Conservation (phyloP, 306 rosid species). For the Acacia melanoxylon region DNA sequence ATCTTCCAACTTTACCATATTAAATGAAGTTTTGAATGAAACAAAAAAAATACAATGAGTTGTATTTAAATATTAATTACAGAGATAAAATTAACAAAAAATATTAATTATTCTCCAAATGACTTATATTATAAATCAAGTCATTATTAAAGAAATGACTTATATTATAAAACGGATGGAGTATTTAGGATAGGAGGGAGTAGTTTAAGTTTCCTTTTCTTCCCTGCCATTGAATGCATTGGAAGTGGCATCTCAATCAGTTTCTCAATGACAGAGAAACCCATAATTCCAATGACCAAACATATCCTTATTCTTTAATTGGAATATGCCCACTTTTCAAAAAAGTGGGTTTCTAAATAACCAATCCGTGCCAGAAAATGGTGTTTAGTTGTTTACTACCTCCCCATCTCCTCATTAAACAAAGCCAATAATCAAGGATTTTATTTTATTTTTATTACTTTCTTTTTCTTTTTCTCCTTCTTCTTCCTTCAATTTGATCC, state of each 20-base stretch:
- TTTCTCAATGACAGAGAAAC: constrained; percentile 41
- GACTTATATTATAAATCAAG: too few relatives aligned
- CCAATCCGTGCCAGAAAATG: constrained; percentile 37
- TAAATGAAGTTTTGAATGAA: too few relatives aligned
- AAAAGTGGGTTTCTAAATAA: constrained; percentile 24
- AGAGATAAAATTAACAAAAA: too few relatives aligned
- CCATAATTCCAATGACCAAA: constrained; percentile 39
- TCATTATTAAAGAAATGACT: too few relatives aligned
- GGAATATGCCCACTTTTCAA: constrained; percentile 43
- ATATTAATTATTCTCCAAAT: too few relatives aligned
- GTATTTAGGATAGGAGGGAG: too few relatives aligned
- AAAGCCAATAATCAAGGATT: constrained; percentile 21
- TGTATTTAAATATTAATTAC: too few relatives aligned
- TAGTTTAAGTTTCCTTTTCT: background rate
- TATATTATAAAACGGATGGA: too few relatives aligned
- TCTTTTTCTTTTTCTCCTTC: background rate
- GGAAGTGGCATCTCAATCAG: constrained; percentile 46
- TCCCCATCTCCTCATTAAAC: constrained; percentile 23
- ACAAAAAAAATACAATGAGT: too few relatives aligned
- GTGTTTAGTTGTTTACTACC: constrained; percentile 42
- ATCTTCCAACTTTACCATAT: too few relatives aligned
- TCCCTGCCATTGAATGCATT: constrained; percentile 22
- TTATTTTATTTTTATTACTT: background rate
- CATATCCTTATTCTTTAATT: background rate
- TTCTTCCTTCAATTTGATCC: constrained; percentile 8